Base-by-base conservation (phyloP, 2,329 filamentous ascomycete genomes). In the Colletotrichum siamense region DNA sequence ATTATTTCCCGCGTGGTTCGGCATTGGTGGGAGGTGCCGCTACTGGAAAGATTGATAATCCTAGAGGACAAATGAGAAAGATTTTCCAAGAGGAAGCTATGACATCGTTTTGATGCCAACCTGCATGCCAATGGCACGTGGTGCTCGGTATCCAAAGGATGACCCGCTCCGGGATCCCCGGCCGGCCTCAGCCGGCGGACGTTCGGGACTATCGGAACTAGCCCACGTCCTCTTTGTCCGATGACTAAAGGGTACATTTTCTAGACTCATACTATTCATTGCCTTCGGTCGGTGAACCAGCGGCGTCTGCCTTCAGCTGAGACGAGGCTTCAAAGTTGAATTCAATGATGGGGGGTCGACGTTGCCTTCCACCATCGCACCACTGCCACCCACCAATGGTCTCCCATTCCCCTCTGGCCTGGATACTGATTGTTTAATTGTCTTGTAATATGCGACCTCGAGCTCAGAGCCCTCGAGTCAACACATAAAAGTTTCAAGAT, bases 111-210 rank as follows among this genome's bases (percentile, higher is more conserved):
- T 69, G 66, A 32, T 59, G 52, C 15, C 22, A 34, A 24, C 32
- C 22, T 30, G 49, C 66, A 39, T 67, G 64, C 18, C 22, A 49
- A 39, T 32, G 36, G 61, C 68, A 36, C 57, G 68, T 63, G 57
- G 55, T 69, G 32, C 49, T 32, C 28, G 66, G 39, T 32, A 49
- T 28, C 22, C 12, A 16, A 10, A 26, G 8, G 10, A 18, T 18
- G 52, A 32, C 68, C 69, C 49, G 34, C 66, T 69, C 71, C 71
- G 71, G 71, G 32, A 32, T 65, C 66, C 61, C 73, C 69, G 73
- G 62, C 61, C 72, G 62, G 28, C 24, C 6, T 59, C 71, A 44
- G 10, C 34, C 44, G 65, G 66, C 44, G 49, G 32, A 74, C 49
- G 61, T 36, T 75, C 72, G 67, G 36, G 28, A 66, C 22, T n/a